phyloP scores from a whole-genome alignment of 2,329 filamentous ascomycete species.

The Fusarium pseudocircinatum region DNA sequence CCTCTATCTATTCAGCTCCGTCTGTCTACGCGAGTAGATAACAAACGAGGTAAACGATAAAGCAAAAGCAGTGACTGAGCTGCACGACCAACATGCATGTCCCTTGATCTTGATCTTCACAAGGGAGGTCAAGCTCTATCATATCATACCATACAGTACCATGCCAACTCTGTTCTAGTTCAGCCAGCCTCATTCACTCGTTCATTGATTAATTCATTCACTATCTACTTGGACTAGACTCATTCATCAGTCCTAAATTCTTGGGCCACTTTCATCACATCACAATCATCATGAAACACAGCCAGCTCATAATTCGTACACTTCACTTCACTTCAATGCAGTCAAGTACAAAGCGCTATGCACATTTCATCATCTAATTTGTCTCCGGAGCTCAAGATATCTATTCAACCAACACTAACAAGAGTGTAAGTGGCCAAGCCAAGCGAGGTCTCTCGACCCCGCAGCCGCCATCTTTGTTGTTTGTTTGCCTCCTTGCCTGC shows the following conservation, averaged over 20 bases:
- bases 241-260: constrained; percentile 3
- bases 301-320: constrained; percentile 6
- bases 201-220: neutral
- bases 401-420: constrained; percentile 27
- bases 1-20: constrained; percentile 19
- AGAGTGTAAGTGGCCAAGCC: constrained; percentile 16
- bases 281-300: constrained; percentile 3
- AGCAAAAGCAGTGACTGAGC: neutral
- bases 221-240: neutral
- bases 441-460: constrained; percentile 19
- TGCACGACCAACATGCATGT: neutral
- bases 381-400: constrained; percentile 38
- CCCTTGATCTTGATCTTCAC: neutral
- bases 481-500: constrained; percentile 21
- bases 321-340: neutral
- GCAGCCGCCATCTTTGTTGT: constrained; percentile 32
- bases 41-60: neutral
- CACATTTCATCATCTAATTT: constrained; percentile 32
- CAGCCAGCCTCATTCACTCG: constrained; percentile 19
- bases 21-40: neutral
- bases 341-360: neutral
- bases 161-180: constrained; percentile 4
- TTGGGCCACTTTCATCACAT: constrained; percentile 14
- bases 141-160: constrained; percentile 5
- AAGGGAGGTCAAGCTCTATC: neutral